Evolutionary conservation across 805 yeast species (phyloP), one percentile per base, ranked within the genome.

Genomic region (Metschnikowia shivogae): DNA sequence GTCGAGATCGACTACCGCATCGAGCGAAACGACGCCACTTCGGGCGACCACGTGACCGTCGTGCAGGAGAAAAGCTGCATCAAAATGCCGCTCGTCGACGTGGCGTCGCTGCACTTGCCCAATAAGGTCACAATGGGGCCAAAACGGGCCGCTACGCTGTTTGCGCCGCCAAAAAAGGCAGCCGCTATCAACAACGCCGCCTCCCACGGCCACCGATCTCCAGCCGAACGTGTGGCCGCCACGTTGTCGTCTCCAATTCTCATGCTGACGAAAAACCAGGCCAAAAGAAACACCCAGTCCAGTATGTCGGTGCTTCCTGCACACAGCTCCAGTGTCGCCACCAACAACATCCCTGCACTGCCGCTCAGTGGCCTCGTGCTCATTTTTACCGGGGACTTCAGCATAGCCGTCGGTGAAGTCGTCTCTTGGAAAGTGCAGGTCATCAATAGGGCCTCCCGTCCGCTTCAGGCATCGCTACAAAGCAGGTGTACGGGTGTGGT

Each of bases 351-450:
- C 44, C 52, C 40, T 36, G 54, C 54, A 36, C 61, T 70, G 7
- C 48, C 65, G 4, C 54, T 71, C 14, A 81, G 60, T 44, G 79
- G 57, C 26, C 68, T 65, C 14, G 40, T 64, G 3, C 43, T 55
- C 35, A 43, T 42, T n/a, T 54, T 86, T 46, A 68, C 75, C 5
- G 93, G 95, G 0, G 77, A 78, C 9, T 76, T 84, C 5, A 70
- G 73, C 34, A 80, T 84, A 4, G 68, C 71, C 52, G 62, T 83
- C 8, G 92, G 93, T 2, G 74, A 78, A 34, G 68, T 72, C 2
- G 78, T 78, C 58, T 74, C 70, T 43, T 82, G 90, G 86, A 73
- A 73, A 39, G 70, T 86, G 11, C 85, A 81, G 53, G 80, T 84
- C 1, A 74, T 84, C 42, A 86, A 86, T 65, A 73, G 73, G 48